Base-by-base conservation (phyloP, 2,329 filamentous ascomycete genomes). In the Alternaria novae-zelandiae region DNA sequence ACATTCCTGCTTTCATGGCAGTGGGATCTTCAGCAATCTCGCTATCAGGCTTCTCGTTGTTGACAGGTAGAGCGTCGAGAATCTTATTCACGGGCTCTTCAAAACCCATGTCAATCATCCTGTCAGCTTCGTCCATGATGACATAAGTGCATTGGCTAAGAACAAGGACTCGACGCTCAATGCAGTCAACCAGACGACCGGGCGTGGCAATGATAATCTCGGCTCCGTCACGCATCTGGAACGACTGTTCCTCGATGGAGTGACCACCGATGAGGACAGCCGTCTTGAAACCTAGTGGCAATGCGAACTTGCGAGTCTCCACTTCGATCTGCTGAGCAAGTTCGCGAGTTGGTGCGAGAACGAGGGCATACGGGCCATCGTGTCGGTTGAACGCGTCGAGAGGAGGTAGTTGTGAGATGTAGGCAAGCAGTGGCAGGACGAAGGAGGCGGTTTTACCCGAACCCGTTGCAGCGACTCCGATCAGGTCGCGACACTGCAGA, bases 161-260 rank as follows among this genome's bases (percentile, higher is more conserved):
- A 2, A 99, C 95, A 2, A 98, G 86, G 28, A 98, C 89, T 32
- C 95, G 90, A 17, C 96, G 88, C 80, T 99, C 96, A 71, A 99
- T 96, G 81, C 94, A 98, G 83, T 99, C 96, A 9, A 98, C 92
- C 1, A 99, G 87, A 86, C 96, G 94, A 82, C 96, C 96, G 0
- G 96, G 96, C 0, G 96, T 99, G n/a, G 96, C 96, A 70, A 99
- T 97, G 74, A 99, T 92, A 70, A 99, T 98, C 80, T 99, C 95
- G 1, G 95, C 95, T 59, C 96, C 96, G 72, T 97, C 93, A 32
- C 94, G 89, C 65, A 98, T 86, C 63, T 92, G 93, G 82, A 91
- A 97, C 4, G 92, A 91, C 80, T 99, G 96, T 78, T 97, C 94
- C 80, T 98, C 96, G 47, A 98, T 87, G 0, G 92, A 92, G 82